Evolutionary conservation across 305 asterid species (phyloP).

Genomic region (Rubia balearica): DNA sequence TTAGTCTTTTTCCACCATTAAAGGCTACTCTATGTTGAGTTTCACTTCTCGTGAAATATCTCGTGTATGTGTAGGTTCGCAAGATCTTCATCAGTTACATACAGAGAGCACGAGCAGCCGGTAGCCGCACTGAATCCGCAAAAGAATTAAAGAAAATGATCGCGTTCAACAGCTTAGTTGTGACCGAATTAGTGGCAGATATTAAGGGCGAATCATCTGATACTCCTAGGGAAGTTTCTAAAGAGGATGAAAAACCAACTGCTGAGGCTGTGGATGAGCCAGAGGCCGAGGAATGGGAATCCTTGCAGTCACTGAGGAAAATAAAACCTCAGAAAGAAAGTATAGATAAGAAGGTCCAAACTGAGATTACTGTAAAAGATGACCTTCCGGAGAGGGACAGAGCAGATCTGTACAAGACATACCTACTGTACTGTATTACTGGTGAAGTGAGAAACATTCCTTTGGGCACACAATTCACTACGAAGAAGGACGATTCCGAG

Average conservation of each 20-base stretch:
- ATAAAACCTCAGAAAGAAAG: slow-evolving; percentile 44
- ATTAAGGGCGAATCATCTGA: slow-evolving; percentile 79
- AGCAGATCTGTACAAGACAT: slow-evolving; percentile 84
- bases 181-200: slow-evolving; percentile 71
- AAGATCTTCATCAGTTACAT: slow-evolving; percentile 66
- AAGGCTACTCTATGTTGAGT: slow-evolving; percentile 1
- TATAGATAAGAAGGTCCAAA: slow-evolving; percentile 51
- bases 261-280: slow-evolving; percentile 46
- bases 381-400: slow-evolving; percentile 87
- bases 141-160: slow-evolving; percentile 80
- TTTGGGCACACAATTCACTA: slow-evolving; percentile 63
- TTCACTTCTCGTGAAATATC: not conserved
- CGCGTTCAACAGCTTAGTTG: slow-evolving; percentile 75
- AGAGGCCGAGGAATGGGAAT: slow-evolving; percentile 76
- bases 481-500: slow-evolving; percentile 82
- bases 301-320: slow-evolving; percentile 71
- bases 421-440: slow-evolving; percentile 69
- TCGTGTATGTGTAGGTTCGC: slow-evolving; percentile 50
- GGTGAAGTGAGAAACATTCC: slow-evolving; percentile 79
- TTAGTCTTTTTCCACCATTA: not conserved
- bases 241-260: slow-evolving; percentile 31
- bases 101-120: slow-evolving; percentile 74
- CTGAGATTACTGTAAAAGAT: slow-evolving; percentile 78
- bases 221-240: slow-evolving; percentile 35
- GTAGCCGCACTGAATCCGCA: slow-evolving; percentile 67